Evolutionary conservation across 345 rosid genomes (phyloP), one percentile per base, ranked within the genome.

Genomic region (Aquilaria malaccensis): DNA sequence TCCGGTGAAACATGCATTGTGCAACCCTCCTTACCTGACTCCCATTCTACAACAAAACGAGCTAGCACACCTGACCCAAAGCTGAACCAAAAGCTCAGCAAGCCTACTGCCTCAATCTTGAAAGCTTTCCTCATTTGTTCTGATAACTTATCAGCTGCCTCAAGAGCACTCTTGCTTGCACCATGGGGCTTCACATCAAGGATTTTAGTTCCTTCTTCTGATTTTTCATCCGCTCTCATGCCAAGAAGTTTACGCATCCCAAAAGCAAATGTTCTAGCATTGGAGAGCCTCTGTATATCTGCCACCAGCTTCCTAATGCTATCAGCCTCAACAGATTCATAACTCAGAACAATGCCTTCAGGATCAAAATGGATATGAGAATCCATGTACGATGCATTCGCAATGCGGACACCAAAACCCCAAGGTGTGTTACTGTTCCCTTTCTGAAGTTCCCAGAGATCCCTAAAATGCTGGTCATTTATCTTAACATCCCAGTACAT

Each of bases 1-100:
- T 95, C 98, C 9, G 99, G 99, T 65, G 98, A 88, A 76, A 95
- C 99, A 74, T 88, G 99, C 98, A 91, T 88, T 47, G 99, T 95
- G 79, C 99, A 95, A 69, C 95, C 98, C 69, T 95, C 94, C 78
- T 83, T 95, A 71, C 88, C 91, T 10, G 95, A 79, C 76, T 91
- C 98, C 99, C 99, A 95, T 74, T 95, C 98, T 56, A 95, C 98
- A 76, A 91, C 96, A 79, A 95, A 91, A 53, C 97, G 95, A 32
- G 96, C 99, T 31, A 91, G 82, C 60, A 83, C 78, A 31, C 87
- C 88, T 45, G 98, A 79, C 53, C 98, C 97, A 75, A 95, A 95
- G 77, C 95, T 84, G 75, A 95, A 95, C 98, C 98, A 95, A 70
- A 95, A 71, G 73, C 99, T 91, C 89, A 84, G 85, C 63, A 95